These are phyloP conservation scores for Penicillium alfredii DNA, from an alignment of 495 filamentous ascomycete genomes.

Conservation along the genomic window DNA sequence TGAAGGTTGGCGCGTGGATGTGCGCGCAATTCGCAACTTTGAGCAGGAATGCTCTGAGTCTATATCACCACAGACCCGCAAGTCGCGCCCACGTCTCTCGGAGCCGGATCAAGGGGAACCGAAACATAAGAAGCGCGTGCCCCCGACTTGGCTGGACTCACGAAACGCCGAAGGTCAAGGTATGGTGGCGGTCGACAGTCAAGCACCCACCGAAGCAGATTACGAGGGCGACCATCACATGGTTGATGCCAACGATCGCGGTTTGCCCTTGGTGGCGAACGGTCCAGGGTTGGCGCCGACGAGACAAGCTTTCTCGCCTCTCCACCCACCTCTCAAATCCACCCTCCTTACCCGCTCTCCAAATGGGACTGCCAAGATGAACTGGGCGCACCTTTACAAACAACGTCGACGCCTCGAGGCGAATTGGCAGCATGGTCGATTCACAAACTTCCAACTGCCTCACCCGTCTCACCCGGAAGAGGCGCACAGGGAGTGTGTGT, in stretches of 20 bases:
- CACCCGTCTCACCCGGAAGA: constrained; percentile 75
- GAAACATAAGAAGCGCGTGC: constrained; percentile 47
- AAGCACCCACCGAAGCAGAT: constrained; percentile 35
- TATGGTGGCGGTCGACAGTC: constrained; percentile 4
- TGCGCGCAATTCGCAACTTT: constrained; percentile 56
- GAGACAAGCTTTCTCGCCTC: constrained; percentile 8
- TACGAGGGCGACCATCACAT: constrained; percentile 44
- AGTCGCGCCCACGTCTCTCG: constrained; percentile 35
- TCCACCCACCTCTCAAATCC: constrained; percentile 23
- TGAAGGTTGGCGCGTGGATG: constrained; percentile 79
- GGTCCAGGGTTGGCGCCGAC: constrained; percentile 6
- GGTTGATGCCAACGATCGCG: constrained; percentile 35
- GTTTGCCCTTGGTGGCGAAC: constrained; percentile 2
- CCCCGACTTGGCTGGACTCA: constrained; percentile 37
- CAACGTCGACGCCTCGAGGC: constrained; percentile 78
- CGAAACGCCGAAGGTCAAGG: constrained; percentile 14
- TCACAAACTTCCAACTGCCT: constrained; percentile 81
- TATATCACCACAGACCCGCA: constrained; percentile 38
- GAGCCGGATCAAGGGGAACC: constrained; percentile 45
- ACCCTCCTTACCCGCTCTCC: constrained; percentile 30
- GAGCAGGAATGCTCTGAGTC: constrained; percentile 54
- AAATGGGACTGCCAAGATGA: constrained; percentile 33
- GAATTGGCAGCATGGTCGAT: constrained; percentile 84
- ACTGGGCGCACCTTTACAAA: constrained; percentile 72
- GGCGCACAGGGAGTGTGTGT: constrained; percentile 87